Percentiles rank a stretch among this genome's conserved stretches.
These are phyloP conservation scores for Glycine soja DNA, from an alignment of 306 rosid species.

Conservation along the genomic window DNA sequence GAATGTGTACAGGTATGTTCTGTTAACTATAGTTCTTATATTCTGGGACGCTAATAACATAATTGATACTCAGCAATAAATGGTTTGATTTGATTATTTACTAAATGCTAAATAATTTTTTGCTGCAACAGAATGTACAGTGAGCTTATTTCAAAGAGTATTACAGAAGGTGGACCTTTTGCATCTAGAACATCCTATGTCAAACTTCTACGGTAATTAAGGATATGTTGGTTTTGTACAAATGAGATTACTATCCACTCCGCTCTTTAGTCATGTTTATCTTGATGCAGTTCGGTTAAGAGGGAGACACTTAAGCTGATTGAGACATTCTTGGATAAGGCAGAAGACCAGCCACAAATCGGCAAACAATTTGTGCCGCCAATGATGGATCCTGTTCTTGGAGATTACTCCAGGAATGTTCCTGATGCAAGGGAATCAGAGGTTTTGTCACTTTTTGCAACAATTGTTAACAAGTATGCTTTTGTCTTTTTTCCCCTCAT, in stretches of 20 bases:
- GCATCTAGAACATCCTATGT: constrained; percentile 92
- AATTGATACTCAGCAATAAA: neutral
- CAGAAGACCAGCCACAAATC: constrained; percentile 96
- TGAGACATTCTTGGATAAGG: constrained; percentile 98
- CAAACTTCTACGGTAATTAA: constrained; percentile 80
- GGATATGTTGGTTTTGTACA: constrained; percentile 10
- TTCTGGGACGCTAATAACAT: neutral
- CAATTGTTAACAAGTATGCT: constrained; percentile 86
- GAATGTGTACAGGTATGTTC: constrained; percentile 86
- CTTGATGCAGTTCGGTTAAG: constrained; percentile 84
- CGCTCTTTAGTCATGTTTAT: constrained; percentile 1
- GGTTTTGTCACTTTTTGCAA: constrained; percentile 97
- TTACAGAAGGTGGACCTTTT: constrained; percentile 88
- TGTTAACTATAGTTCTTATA: neutral
- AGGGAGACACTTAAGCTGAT: constrained; percentile 95
- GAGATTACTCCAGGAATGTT: constrained; percentile 95
- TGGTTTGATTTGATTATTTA: constrained; percentile 1
- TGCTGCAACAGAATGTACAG: constrained; percentile 90
- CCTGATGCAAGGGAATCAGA: constrained; percentile 99
- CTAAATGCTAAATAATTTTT: constrained; percentile 6
- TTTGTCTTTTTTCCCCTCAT: neutral
- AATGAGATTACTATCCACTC: neutral
- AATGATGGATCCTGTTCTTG: constrained; percentile 98
- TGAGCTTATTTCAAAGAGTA: constrained; percentile 93
- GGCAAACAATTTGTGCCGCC: constrained; percentile 99